Base-by-base conservation (phyloP, 768 basidiomycete species). In the Mycena epipterygia region DNA sequence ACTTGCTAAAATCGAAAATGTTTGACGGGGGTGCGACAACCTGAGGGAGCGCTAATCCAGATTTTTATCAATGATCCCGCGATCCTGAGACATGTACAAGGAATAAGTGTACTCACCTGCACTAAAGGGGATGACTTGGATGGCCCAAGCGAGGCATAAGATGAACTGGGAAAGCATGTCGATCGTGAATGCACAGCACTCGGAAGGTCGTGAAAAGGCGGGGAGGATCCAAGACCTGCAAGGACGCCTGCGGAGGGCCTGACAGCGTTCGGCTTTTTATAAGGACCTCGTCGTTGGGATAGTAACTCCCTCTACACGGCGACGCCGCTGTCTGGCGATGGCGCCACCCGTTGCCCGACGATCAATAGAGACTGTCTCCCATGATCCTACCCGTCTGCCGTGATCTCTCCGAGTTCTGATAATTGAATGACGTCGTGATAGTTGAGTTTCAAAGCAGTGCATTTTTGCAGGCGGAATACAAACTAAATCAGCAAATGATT, bases 161-260 rank as follows among this genome's bases (percentile, higher is more conserved):
- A 58, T 27, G 25, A 16, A 27, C 16, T 25, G 37, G 25, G 13
- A 58, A 29, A 58, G 39, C 56, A 58, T 58, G 56, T 33, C 32
- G 53, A 13, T 41, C 14, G 37, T 16, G 56, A 58, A 58, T 58
- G 56, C 39, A n/a, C 39, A 42, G 37, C 37, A 58, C 37, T 58
- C 37, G 35, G 35, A 14, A 19, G 53, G 11, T 37, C 5, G 2
- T 35, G 13, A n/a, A n/a, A 55, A 29, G n/a, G 37, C 35, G 23
- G 23, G 39, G 56, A 27, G 56, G 39, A 58, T 58, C 56, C 56
- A 58, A 58, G 56, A 58, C 56, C 56, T 42, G 56, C 56, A 58
- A 58, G 56, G 56, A 58, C 21, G 21, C 39, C 32, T 58, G 32
- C 21, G 42, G 39, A 29, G 27, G 14, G 5, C 14, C 37, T 16